Conservation (phyloP, 2,329 filamentous ascomycete species). For the Gnomoniopsis smithogilvyi region DNA sequence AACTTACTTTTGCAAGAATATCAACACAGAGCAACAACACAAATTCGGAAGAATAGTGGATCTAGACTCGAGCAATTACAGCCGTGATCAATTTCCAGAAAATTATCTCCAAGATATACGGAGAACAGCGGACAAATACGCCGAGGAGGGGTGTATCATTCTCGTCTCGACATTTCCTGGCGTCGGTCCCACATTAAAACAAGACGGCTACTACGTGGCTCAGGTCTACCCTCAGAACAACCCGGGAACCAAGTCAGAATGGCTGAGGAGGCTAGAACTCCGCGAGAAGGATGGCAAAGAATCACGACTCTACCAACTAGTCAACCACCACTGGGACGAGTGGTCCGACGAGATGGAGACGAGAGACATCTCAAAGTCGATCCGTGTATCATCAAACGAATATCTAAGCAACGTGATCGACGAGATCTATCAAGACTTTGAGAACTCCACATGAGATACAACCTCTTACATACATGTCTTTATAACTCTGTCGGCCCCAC, state of each 20-base stretch:
- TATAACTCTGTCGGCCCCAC: not conserved
- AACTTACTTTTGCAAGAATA: not conserved
- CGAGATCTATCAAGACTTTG: not conserved
- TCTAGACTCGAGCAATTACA: conserved; percentile 13
- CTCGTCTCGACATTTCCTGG: conserved; percentile 9
- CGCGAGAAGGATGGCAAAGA: conserved; percentile 5
- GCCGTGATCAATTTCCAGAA: conserved; percentile 4
- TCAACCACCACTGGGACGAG: conserved; percentile 3
- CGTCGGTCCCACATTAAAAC: not conserved
- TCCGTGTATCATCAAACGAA: not conserved
- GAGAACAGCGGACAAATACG: not conserved
- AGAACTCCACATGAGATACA: not conserved
- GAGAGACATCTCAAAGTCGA: not conserved
- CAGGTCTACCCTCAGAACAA: conserved; percentile 7
- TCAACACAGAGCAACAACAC: not conserved
- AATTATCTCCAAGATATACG: conserved; percentile 11
- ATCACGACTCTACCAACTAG: conserved; percentile 8
- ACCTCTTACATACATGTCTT: not conserved
- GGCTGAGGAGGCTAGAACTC: conserved; percentile 10
- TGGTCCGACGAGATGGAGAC: conserved; percentile 7
- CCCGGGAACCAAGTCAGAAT: not conserved
- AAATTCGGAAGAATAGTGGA: not conserved
- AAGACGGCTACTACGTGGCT: conserved; percentile 12
- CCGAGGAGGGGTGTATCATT: not conserved
- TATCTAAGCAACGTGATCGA: conserved; percentile 9